Evolutionary conservation across 169 alveolate genomes (phyloP).

Genomic region (Plasmodium yoelii): DNA sequence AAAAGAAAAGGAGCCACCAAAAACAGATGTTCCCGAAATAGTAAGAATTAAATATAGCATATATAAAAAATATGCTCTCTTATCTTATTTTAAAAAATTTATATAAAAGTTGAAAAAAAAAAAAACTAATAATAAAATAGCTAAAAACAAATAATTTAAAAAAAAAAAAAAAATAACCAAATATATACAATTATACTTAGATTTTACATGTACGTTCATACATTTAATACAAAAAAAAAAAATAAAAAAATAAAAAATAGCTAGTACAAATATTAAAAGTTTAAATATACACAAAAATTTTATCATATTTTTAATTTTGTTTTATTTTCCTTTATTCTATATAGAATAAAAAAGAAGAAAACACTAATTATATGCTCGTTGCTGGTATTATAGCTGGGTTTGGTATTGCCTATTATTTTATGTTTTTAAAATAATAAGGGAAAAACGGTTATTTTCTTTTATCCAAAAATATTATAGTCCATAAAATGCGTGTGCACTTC

Average conservation of each 20-base stretch:
- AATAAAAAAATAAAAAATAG: no score
- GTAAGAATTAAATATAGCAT: background rate
- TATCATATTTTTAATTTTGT: background rate
- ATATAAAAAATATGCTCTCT: background rate
- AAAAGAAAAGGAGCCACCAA: slow-evolving; percentile 16
- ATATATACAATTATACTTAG: background rate
- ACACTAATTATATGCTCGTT: slow-evolving; percentile 25
- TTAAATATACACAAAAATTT: background rate
- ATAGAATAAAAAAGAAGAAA: slow-evolving; percentile 44
- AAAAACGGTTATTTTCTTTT: background rate
- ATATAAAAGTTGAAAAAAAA: background rate
- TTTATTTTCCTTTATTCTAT: background rate
- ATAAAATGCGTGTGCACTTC: no score
- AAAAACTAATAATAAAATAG: slow-evolving; percentile 3
- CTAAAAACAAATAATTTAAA: background rate
- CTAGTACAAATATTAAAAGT: background rate
- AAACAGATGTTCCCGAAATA: background rate
- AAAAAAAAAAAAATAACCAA: slow-evolving; percentile 24
- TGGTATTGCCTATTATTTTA: slow-evolving; percentile 37
- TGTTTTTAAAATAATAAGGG: slow-evolving; percentile 35
- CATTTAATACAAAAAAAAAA: slow-evolving; percentile 8
- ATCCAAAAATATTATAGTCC: background rate
- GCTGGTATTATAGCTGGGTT: slow-evolving; percentile 23
- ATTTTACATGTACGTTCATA: slow-evolving; percentile 7
- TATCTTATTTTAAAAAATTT: background rate